Evolutionary conservation across 306 rosid species (phyloP).

Genomic region (Gillenia trifoliata): DNA sequence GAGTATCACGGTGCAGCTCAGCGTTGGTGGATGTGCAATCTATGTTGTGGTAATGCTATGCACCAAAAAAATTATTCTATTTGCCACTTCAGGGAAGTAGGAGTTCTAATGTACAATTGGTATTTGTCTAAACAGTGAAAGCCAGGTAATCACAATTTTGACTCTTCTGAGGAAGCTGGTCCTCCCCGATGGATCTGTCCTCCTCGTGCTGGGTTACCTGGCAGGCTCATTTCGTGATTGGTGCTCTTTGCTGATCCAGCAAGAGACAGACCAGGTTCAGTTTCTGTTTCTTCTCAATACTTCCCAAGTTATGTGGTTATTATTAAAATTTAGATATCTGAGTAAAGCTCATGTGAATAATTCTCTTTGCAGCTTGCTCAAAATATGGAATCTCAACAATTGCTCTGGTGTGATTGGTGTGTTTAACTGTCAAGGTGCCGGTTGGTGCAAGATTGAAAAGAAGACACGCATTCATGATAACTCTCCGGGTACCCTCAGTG

Average conservation of each 20-base stretch:
- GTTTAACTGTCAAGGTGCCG: slow-evolving; percentile 98
- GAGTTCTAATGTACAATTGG: not conserved
- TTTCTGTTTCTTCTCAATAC: not conserved
- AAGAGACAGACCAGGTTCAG: slow-evolving; percentile 82
- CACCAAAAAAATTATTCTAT: not conserved
- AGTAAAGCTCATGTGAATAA: not conserved
- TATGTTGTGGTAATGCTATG: slow-evolving; percentile 71
- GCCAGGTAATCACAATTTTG: slow-evolving; percentile 93
- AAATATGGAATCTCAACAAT: slow-evolving; percentile 91
- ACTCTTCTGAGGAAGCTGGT: slow-evolving; percentile 80
- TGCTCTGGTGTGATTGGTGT: slow-evolving; percentile 91
- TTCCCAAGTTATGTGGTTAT: not conserved
- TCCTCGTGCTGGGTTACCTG: slow-evolving; percentile 87
- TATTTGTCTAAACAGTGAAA: slow-evolving; percentile 48
- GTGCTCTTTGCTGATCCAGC: slow-evolving; percentile 90
- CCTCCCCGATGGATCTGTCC: slow-evolving; percentile 96
- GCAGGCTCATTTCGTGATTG: slow-evolving; percentile 89
- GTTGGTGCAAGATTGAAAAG: slow-evolving; percentile 87
- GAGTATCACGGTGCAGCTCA: slow-evolving; percentile 97
- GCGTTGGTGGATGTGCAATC: slow-evolving; percentile 96
- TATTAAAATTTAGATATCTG: not conserved
- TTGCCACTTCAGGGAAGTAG: not conserved
- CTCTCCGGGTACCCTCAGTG: slow-evolving; percentile 69
- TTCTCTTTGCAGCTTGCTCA: slow-evolving; percentile 69
- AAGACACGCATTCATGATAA: slow-evolving; percentile 73